Evolutionary conservation across 1,139 yeast genomes (phyloP).

Genomic region (Blastobotrys buckinghamii): DNA sequence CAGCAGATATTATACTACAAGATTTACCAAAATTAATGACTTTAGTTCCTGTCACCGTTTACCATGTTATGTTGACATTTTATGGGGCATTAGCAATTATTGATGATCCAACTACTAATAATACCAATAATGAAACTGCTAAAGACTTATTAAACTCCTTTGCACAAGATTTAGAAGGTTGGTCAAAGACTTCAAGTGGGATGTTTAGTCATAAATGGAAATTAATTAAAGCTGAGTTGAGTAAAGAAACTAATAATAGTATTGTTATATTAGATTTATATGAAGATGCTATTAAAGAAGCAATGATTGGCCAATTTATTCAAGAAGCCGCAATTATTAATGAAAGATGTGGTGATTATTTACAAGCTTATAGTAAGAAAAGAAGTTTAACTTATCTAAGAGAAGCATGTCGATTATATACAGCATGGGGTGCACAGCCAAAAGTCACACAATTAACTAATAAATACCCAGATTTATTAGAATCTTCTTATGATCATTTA

Average conservation of each 20-base stretch:
- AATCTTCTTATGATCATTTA: constrained; percentile 17
- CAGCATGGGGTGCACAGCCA: constrained; percentile 32
- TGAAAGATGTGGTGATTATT: constrained; percentile 45
- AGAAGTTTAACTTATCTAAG: constrained; percentile 26
- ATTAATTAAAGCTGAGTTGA: constrained; percentile 36
- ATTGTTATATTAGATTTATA: constrained; percentile 42
- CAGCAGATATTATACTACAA: constrained; percentile 25
- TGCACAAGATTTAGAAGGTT: constrained; percentile 31
- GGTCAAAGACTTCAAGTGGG: constrained; percentile 37
- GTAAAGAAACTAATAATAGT: constrained; percentile 28
- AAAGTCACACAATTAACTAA: constrained; percentile 25
- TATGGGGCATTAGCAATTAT: constrained; percentile 29
- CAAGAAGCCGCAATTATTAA: constrained; percentile 42
- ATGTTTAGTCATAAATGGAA: constrained; percentile 37
- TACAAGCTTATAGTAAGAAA: constrained; percentile 32
- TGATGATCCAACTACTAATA: constrained; percentile 18
- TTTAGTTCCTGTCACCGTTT: constrained; percentile 26
- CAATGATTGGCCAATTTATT: constrained; percentile 33
- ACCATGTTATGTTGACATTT: constrained; percentile 28
- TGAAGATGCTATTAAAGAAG: constrained; percentile 43
- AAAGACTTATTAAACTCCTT: constrained; percentile 20
- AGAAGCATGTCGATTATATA: constrained; percentile 29
- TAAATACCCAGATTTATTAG: constrained; percentile 23
- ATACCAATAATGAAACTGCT: constrained; percentile 15
- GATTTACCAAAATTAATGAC: constrained; percentile 24